Percentiles rank a stretch among this genome's conserved stretches.
Evolutionary conservation across 805 yeast species (phyloP).

Genomic region (Spathaspora arborariae): DNA sequence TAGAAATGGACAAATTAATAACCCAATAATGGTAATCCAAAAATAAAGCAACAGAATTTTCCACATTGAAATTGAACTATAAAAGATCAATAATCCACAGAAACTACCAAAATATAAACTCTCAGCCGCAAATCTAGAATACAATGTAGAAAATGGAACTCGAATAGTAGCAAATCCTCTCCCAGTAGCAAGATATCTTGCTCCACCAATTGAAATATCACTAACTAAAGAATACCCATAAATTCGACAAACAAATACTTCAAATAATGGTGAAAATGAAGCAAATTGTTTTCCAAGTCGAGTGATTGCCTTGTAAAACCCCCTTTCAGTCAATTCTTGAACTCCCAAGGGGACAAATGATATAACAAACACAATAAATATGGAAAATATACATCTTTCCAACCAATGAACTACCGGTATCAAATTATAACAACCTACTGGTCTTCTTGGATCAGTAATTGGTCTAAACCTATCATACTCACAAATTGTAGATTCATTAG

Average conservation of each 20-base stretch:
- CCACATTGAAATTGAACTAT: slow-evolving; percentile 63
- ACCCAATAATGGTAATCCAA: slow-evolving; percentile 65
- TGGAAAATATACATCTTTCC: slow-evolving; percentile 74
- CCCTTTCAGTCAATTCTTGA: slow-evolving; percentile 80
- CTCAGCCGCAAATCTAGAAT: slow-evolving; percentile 68
- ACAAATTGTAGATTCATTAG: slow-evolving; percentile 70
- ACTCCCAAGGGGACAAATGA: slow-evolving; percentile 75
- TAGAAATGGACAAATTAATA: slow-evolving; percentile 67
- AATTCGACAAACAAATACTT: slow-evolving; percentile 78
- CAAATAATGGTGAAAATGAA: slow-evolving; percentile 76
- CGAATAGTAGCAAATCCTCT: slow-evolving; percentile 84
- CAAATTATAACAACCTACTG: slow-evolving; percentile 72
- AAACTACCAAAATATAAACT: slow-evolving; percentile 62
- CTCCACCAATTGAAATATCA: slow-evolving; percentile 81
- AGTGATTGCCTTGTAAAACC: slow-evolving; percentile 69
- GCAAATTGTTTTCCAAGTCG: slow-evolving; percentile 66
- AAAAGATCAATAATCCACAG: slow-evolving; percentile 49
- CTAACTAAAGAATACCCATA: slow-evolving; percentile 68
- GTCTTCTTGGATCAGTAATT: slow-evolving; percentile 59
- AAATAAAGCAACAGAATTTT: slow-evolving; percentile 56
- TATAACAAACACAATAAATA: slow-evolving; percentile 77
- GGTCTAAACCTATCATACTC: slow-evolving; percentile 62
- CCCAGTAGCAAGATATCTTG: slow-evolving; percentile 82
- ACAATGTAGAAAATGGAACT: slow-evolving; percentile 69
- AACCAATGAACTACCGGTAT: slow-evolving; percentile 77